These are phyloP conservation scores for Collybia nuda DNA, from an alignment of 768 basidiomycete genomes.

Conservation along the genomic window DNA sequence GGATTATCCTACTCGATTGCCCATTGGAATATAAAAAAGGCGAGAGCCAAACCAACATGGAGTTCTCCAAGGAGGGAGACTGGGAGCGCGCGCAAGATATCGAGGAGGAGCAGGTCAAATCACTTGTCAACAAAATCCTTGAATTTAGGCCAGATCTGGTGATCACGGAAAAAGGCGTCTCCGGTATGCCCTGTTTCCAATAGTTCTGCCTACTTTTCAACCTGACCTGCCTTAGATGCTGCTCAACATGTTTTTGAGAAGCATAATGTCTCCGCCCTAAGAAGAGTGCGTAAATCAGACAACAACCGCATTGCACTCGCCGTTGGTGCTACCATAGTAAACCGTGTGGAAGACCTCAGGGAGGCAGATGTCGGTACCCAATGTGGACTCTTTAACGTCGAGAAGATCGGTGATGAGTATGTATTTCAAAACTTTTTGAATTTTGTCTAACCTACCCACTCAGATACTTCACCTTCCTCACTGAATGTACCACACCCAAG, in stretches of 20 bases:
- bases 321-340: slow-evolving; percentile 94
- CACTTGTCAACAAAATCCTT: slow-evolving; percentile 77
- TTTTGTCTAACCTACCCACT: background rate
- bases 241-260: slow-evolving; percentile 91
- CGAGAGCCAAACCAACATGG: slow-evolving; percentile 97
- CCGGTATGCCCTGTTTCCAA: slow-evolving; percentile 54
- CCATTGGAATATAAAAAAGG: slow-evolving; percentile 99
- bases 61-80: slow-evolving; percentile 91
- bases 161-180: slow-evolving; percentile 97
- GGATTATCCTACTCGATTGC: slow-evolving; percentile 90
- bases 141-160: slow-evolving; percentile 95
- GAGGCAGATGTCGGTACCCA: slow-evolving; percentile 89
- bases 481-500: slow-evolving; percentile 87
- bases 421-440: slow-evolving; percentile 14
- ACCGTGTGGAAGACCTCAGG: slow-evolving; percentile 91
- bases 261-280: slow-evolving; percentile 87
- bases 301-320: slow-evolving; percentile 98
- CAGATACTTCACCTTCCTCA: slow-evolving; percentile 96
- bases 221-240: slow-evolving; percentile 54
- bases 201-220: background rate
- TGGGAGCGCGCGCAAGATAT: slow-evolving; percentile 92
- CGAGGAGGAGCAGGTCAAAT: slow-evolving; percentile 96
- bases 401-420: slow-evolving; percentile 96
- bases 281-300: slow-evolving; percentile 98
- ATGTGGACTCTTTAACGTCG: slow-evolving; percentile 95